Conservation (phyloP, 2,329 filamentous ascomycete genomes). For the Talaromyces sp. region DNA sequence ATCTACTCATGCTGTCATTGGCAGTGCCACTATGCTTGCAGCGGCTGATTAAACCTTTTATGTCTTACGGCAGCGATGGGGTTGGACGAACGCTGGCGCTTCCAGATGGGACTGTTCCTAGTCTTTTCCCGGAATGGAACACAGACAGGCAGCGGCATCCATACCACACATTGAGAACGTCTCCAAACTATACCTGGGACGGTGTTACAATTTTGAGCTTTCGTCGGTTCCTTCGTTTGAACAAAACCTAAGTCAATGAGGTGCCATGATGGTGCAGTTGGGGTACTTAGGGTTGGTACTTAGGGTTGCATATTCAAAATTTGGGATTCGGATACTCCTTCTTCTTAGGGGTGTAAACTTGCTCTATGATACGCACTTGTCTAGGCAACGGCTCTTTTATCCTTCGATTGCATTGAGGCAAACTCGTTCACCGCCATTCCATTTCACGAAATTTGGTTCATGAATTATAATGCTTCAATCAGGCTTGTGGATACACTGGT, state of each 20-base stretch:
- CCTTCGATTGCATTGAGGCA: neutral
- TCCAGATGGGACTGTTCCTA: no score
- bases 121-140: no score
- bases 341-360: neutral
- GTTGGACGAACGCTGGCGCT: neutral
- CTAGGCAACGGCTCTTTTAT: neutral
- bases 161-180: no score
- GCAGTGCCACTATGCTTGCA: no score
- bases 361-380: neutral
- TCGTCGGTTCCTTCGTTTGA: no score
- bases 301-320: neutral
- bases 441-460: neutral
- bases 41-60: no score
- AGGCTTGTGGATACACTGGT: neutral
- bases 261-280: neutral
- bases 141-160: no score
- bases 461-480: neutral
- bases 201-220: no score
- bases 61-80: neutral
- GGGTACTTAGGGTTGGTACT: no score
- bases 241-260: neutral
- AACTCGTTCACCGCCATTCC: neutral
- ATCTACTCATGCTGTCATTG: neutral
- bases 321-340: neutral
- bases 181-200: no score